Evolutionary conservation across 2,329 filamentous ascomycete genomes (phyloP), one percentile per base, ranked within the genome.

Genomic region (Alternaria brassicicola): DNA sequence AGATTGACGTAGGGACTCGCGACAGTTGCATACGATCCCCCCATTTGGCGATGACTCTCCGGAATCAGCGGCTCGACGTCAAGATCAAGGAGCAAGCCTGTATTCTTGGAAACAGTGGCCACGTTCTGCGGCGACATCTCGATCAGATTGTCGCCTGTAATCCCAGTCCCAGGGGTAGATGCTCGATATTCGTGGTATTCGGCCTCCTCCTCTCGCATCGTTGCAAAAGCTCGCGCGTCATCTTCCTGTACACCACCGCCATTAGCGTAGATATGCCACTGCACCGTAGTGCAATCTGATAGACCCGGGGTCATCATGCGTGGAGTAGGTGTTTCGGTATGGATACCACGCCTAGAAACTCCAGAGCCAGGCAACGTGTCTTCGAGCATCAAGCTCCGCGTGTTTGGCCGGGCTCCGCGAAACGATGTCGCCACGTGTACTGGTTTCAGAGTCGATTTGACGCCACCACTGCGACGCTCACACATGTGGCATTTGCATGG

Each of bases 401-500:
- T 38, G 9, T 35, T 50, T 13, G 53, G 58, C 38, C 10, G 49
- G 6, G 30, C 35, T 30, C 26, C 43, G 31, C 46, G 45, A 39
- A 38, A 57, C 26, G 38, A 35, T 9, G 17, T 47, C 0, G 42
- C 48, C 4, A 51, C 51, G 13, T 61, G 67, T 4, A 46, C 31
- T 15, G 64, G 45, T 52, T 73, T 75, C 30, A 77, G 35, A 47
- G 74, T 64, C 1, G 69, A 59, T 31, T 68, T 67, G 21, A 57
- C 57, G 3, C 73, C 73, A 23, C 65, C 62, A 38, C 52, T 62
- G 13, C 66, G 64, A 30, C 59, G 59, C 10, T 72, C 69, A 46
- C 75, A 77, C 10, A 53, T 61, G 2, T 59, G 55, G 50, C 75
- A 77, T 28, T 52, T 65, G 61, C 74, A 76, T 1, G 65, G 57